Evolutionary conservation across 2,329 filamentous ascomycete species (phyloP).

Genomic region (Fusarium goolgardi): DNA sequence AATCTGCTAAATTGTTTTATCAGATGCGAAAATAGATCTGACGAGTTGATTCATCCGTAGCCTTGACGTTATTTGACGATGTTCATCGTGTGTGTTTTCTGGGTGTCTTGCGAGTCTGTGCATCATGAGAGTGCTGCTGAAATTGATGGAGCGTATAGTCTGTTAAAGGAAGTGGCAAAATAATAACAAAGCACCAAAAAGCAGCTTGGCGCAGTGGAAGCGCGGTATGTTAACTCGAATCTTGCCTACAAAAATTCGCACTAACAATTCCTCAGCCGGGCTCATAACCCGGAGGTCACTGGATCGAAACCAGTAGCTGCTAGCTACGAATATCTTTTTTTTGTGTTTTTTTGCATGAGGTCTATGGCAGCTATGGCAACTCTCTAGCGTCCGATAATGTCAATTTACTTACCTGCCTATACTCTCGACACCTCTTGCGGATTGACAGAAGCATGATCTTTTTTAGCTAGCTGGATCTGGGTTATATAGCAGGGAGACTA

Average conservation of each 20-base stretch:
- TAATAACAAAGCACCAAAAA: slow-evolving; percentile 15
- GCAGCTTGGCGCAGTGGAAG: slow-evolving; percentile 36
- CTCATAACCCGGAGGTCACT: slow-evolving; percentile 35
- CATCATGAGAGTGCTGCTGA: too few species aligned
- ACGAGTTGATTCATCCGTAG: not conserved
- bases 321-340: slow-evolving; percentile 1
- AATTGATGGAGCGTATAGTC: rapidly evolving
- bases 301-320: slow-evolving; percentile 35
- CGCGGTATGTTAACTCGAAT: slow-evolving; percentile 17
- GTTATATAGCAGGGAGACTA: not conserved
- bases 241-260: not conserved
- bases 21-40: not conserved
- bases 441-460: not conserved
- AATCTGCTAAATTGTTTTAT: not conserved
- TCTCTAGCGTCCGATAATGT: rapidly evolving
- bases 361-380: rapidly evolving
- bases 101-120: too few species aligned
- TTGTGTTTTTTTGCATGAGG: rapidly evolving
- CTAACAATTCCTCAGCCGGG: slow-evolving; percentile 30
- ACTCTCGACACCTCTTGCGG: not conserved
- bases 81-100: not conserved
- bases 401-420: not conserved
- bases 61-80: not conserved
- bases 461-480: not conserved
- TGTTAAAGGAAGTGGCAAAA: not conserved